Evolutionary conservation across 2,329 filamentous ascomycete species (phyloP).

Genomic region (Tetracladium maxilliforme): DNA sequence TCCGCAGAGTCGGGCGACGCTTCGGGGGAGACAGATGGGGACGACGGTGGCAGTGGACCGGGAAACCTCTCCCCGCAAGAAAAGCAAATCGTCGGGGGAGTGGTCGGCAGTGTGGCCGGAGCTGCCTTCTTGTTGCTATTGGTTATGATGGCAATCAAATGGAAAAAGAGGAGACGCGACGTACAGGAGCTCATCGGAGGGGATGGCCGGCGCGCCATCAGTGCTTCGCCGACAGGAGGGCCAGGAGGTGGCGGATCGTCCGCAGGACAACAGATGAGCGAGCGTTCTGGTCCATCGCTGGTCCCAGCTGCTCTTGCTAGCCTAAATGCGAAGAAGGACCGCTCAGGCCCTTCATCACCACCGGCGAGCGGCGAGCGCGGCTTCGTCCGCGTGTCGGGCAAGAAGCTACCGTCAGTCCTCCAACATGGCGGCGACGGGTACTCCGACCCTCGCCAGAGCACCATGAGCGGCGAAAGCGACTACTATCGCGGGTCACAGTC

Average conservation of each 20-base stretch:
- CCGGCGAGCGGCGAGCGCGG: constrained; percentile 33
- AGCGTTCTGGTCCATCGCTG: constrained; percentile 24
- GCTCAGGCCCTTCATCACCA: constrained; percentile 13
- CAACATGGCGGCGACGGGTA: constrained; percentile 49
- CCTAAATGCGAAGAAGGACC: constrained; percentile 23
- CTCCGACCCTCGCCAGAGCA: constrained; percentile 21
- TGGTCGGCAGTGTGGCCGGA: constrained; percentile 43
- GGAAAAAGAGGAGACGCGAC: constrained; percentile 32
- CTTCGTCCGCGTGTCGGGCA: constrained; percentile 51
- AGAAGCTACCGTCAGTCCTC: constrained; percentile 48
- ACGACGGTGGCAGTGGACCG: too few relatives aligned
- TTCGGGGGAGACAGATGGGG: too few relatives aligned
- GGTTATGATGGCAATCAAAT: constrained; percentile 35
- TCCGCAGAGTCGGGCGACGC: too few relatives aligned
- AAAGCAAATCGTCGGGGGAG: constrained; percentile 33
- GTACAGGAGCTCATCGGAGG: constrained; percentile 27
- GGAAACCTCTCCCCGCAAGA: constrained; percentile 11
- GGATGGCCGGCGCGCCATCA: constrained; percentile 15
- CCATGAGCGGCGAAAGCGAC: constrained; percentile 5
- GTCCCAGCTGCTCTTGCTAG: constrained; percentile 33
- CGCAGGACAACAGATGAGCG: constrained; percentile 26
- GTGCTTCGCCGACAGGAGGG: constrained; percentile 10
- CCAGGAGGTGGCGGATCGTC: constrained; percentile 4
- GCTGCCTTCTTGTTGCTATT: constrained; percentile 39
- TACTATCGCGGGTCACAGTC: constrained; percentile 17